A percentile compares a stretch with the other conserved stretches of the same genome.
phyloP scores from a whole-genome alignment of 768 basidiomycete genomes.

The Cystobasidiopsis lactophilus region DNA sequence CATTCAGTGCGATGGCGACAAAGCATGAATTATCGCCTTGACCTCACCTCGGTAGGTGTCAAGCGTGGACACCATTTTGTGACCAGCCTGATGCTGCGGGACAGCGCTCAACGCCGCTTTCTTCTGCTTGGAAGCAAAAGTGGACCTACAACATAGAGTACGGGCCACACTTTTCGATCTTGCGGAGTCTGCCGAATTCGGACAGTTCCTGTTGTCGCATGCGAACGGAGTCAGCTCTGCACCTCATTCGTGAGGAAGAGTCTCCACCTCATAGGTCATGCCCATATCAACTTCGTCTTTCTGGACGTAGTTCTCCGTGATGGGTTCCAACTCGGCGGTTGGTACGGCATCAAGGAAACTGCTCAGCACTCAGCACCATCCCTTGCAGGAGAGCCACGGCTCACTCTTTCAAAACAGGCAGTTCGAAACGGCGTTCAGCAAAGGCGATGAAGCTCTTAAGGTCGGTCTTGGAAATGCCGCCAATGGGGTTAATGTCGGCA shows the following conservation, averaged over 20 bases:
- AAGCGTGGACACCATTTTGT: conserved; percentile 77
- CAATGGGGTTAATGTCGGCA: conserved; percentile 97
- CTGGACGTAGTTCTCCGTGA: conserved; percentile 80
- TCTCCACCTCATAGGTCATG: conserved; percentile 45
- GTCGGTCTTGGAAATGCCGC: conserved; percentile 92
- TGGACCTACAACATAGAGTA: conserved; percentile 58
- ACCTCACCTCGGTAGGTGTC: conserved; percentile 53
- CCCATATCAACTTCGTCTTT: conserved; percentile 98
- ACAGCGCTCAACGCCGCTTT: too few relatives aligned
- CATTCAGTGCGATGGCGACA: background rate
- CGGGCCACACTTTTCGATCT: conserved; percentile 91
- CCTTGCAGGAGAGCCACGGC: conserved; percentile 8
- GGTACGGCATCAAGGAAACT: conserved; percentile 84
- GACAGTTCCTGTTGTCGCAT: conserved; percentile 41
- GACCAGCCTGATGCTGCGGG: conserved; percentile 47
- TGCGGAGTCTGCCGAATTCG: conserved; percentile 74
- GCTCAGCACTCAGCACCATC: background rate
- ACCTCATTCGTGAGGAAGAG: too few relatives aligned
- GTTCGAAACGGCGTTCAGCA: conserved; percentile 50
- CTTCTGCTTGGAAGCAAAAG: too few relatives aligned
- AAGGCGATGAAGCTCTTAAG: conserved; percentile 85
- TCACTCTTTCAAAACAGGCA: conserved; percentile 62
- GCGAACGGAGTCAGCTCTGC: background rate
- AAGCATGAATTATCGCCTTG: background rate
- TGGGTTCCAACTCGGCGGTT: conserved; percentile 89